These are phyloP conservation scores for Taiozyma sp. DNA, from an alignment of 1,139 yeast genomes.

Conservation along the genomic window DNA sequence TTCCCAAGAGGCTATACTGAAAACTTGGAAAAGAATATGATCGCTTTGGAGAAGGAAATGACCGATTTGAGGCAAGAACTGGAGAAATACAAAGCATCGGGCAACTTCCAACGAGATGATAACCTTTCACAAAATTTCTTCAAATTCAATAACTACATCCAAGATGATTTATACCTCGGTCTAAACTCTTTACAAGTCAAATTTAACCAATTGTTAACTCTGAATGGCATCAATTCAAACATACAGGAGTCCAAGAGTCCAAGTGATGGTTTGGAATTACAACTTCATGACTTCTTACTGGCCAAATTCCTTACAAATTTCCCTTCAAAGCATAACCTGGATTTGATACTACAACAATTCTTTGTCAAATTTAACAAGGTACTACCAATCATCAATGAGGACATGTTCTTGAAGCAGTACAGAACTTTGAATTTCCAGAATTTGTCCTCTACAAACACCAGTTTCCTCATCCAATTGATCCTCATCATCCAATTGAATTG, in stretches of 20 bases:
- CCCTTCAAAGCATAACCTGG: constrained; percentile 42
- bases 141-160: constrained; percentile 18
- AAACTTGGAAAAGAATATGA: constrained; percentile 57
- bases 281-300: constrained; percentile 24
- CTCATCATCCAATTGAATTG: constrained; percentile 31
- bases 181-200: constrained; percentile 18
- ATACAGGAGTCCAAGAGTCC: constrained; percentile 19
- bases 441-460: constrained; percentile 29
- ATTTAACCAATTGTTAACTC: constrained; percentile 12
- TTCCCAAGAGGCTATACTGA: constrained; percentile 76
- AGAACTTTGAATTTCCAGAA: constrained; percentile 36
- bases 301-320: constrained; percentile 37
- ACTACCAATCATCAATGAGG: constrained; percentile 58
- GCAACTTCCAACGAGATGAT: background rate
- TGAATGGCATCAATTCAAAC: constrained; percentile 5
- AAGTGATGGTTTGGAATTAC: constrained; percentile 4
- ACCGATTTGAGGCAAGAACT: constrained; percentile 25
- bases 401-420: constrained; percentile 49
- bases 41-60: constrained; percentile 53
- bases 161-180: constrained; percentile 18
- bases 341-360: constrained; percentile 45
- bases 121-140: constrained; percentile 17
- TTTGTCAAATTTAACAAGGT: constrained; percentile 52
- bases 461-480: constrained; percentile 36
- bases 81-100: background rate